Conservation (phyloP, 129 eudicot genomes). For the Glebionis coronaria region DNA sequence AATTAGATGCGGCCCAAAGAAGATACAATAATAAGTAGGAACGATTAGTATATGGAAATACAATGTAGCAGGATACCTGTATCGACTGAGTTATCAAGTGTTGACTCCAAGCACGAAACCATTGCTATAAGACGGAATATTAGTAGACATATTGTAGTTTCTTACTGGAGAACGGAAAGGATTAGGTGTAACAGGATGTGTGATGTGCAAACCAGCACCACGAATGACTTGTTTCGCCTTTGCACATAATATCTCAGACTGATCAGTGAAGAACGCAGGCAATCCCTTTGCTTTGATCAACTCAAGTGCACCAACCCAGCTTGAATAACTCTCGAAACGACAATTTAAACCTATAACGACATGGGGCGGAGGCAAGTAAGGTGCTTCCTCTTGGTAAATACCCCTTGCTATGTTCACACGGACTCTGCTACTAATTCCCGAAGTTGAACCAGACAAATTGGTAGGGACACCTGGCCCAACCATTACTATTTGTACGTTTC, state of each 20-base stretch:
- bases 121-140: conserved; percentile 45
- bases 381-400: conserved; percentile 41
- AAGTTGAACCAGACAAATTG: conserved; percentile 43
- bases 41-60: too few relatives aligned
- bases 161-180: conserved; percentile 55
- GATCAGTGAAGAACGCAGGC: conserved; percentile 45
- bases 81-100: conserved; percentile 21
- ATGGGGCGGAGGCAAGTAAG: conserved; percentile 43
- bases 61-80: conserved; percentile 1
- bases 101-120: conserved; percentile 51
- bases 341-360: conserved; percentile 44
- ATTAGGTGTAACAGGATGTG: conserved; percentile 53
- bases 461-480: conserved; percentile 49
- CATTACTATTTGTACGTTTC: conserved; percentile 45
- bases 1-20: neutral
- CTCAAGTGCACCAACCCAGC: conserved; percentile 52
- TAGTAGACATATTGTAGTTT: conserved; percentile 31
- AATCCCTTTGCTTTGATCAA: conserved; percentile 35
- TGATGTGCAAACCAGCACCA: conserved; percentile 39
- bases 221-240: conserved; percentile 46
- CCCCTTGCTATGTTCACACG: conserved; percentile 38
- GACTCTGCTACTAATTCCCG: conserved; percentile 32
- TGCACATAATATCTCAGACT: conserved; percentile 39
- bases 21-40: neutral
- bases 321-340: conserved; percentile 36